phyloP scores from a whole-genome alignment of 139 green algal species.

The Protoeuglena noctilucae region DNA sequence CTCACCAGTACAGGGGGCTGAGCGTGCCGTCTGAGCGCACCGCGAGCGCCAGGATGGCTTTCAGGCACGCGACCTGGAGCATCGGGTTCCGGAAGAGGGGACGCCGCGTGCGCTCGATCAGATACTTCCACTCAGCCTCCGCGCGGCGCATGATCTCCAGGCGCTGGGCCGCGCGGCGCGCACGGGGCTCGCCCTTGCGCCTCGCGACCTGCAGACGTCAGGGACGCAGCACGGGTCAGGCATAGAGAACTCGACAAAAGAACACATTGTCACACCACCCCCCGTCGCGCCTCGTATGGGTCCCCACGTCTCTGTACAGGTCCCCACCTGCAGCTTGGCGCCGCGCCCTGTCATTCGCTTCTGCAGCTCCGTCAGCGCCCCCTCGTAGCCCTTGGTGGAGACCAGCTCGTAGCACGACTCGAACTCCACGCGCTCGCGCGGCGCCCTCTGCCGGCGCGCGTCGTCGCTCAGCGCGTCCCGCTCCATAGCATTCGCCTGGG shows the following conservation, averaged over 20 bases:
- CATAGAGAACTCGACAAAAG: too few species aligned
- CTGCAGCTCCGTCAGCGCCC: background rate
- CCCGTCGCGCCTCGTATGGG: too few species aligned
- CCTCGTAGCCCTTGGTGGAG: background rate
- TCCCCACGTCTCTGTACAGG: too few species aligned
- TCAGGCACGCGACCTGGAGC: constrained; percentile 10
- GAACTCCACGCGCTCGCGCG: too few species aligned
- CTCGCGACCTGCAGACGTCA: background rate
- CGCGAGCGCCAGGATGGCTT: background rate
- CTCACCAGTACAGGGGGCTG: background rate
- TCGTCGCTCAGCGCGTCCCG: too few species aligned
- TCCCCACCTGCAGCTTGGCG: constrained; percentile 1
- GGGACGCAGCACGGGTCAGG: background rate
- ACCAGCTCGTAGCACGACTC: too few species aligned
- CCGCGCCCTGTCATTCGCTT: background rate
- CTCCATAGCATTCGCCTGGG: too few species aligned
- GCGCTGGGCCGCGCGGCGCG: background rate
- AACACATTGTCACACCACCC: too few species aligned
- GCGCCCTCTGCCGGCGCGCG: too few species aligned
- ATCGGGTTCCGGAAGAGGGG: constrained; percentile 18
- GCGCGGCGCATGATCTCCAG: background rate
- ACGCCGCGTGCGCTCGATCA: constrained; percentile 12
- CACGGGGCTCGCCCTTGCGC: background rate
- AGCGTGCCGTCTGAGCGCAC: background rate
- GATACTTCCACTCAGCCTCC: constrained; percentile 9